A percentile compares a stretch with the other conserved stretches of the same genome.
Evolutionary conservation across 2,329 filamentous ascomycete species (phyloP).

Genomic region (Sporothrix pseudoabietina): DNA sequence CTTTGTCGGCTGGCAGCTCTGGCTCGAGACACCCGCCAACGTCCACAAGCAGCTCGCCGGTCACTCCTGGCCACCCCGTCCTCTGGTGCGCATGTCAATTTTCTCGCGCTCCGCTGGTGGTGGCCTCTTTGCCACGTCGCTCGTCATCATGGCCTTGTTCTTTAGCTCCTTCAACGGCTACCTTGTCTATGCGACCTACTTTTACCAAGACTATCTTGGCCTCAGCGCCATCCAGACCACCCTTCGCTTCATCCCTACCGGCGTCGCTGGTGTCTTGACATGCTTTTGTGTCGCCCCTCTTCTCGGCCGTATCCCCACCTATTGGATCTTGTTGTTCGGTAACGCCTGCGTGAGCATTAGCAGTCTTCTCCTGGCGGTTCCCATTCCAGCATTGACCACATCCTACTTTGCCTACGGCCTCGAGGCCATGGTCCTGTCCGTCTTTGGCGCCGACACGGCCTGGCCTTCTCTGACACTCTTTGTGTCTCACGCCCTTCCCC

Average conservation of each 20-base stretch:
- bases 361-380: slow-evolving; percentile 63
- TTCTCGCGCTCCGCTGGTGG: slow-evolving; percentile 52
- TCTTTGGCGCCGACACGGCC: slow-evolving; percentile 67
- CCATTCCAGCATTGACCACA: slow-evolving; percentile 54
- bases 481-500: slow-evolving; percentile 62
- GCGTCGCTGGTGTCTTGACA: slow-evolving; percentile 60
- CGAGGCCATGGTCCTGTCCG: slow-evolving; percentile 65
- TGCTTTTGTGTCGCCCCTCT: slow-evolving; percentile 58
- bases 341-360: slow-evolving; percentile 55
- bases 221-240: slow-evolving; percentile 66
- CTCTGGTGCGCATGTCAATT: slow-evolving; percentile 67
- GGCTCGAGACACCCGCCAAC: slow-evolving; percentile 56
- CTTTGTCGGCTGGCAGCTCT: slow-evolving; percentile 64
- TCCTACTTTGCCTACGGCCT: slow-evolving; percentile 70
- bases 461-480: slow-evolving; percentile 69
- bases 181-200: slow-evolving; percentile 68
- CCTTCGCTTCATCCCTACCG: slow-evolving; percentile 68
- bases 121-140: slow-evolving; percentile 61
- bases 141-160: slow-evolving; percentile 67
- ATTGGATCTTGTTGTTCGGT: slow-evolving; percentile 60
- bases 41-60: slow-evolving; percentile 37
- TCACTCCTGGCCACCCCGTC: slow-evolving; percentile 43
- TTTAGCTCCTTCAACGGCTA: slow-evolving; percentile 70
- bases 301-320: slow-evolving; percentile 60
- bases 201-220: slow-evolving; percentile 68